Evolutionary conservation across 768 basidiomycete species (phyloP).

Genomic region (Lactarius psammicola): DNA sequence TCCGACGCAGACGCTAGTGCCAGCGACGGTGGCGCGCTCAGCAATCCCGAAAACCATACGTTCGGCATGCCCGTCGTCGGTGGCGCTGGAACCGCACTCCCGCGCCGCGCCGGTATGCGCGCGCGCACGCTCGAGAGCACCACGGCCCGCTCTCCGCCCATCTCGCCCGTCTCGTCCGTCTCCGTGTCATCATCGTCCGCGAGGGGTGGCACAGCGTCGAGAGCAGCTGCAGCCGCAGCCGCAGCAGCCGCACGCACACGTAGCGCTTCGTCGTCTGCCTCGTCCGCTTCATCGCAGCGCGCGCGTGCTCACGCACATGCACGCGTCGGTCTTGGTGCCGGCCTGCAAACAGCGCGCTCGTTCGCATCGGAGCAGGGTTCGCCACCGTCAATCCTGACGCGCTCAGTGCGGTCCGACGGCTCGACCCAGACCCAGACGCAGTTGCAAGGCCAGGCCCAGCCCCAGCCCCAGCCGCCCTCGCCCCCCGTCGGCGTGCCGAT

Average conservation of each 20-base stretch:
- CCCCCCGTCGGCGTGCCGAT: constrained; percentile 3
- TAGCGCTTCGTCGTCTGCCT: not conserved
- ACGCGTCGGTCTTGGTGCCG: constrained; percentile 25
- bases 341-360: constrained; percentile 11
- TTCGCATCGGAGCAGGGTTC: constrained; percentile 16
- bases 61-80: constrained; percentile 57
- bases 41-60: constrained; percentile 67
- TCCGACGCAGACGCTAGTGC: constrained; percentile 48
- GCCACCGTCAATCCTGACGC: constrained; percentile 32
- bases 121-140: constrained; percentile 16
- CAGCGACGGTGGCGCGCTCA: constrained; percentile 45
- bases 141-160: not conserved
- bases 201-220: not conserved
- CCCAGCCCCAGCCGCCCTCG: no score
- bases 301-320: constrained; percentile 16
- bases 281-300: constrained; percentile 24
- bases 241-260: not conserved
- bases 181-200: not conserved
- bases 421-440: constrained; percentile 30
- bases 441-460: no score
- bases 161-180: not conserved
- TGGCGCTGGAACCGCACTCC: constrained; percentile 39
- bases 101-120: constrained; percentile 27
- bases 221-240: not conserved
- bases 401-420: constrained; percentile 23